Base-by-base conservation (phyloP, 73 alveolate species). In the Urostyla sp. region DNA sequence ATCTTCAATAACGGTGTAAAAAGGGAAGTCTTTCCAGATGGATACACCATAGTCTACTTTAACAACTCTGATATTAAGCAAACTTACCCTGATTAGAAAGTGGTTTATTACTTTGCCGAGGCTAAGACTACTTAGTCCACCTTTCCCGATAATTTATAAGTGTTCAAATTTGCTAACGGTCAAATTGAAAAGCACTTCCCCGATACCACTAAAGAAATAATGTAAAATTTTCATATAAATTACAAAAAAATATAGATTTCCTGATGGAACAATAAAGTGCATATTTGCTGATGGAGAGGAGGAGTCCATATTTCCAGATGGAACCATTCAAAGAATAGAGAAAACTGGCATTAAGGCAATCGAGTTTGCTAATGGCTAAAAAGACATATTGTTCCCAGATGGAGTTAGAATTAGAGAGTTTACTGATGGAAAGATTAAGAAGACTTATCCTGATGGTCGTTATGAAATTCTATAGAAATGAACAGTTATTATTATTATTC, bases 161-260 rank as follows among this genome's bases (percentile, higher is more conserved):
- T 95, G 51, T 86, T 87, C 67, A 84, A 87, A 72, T 46, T 80
- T 28, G 90, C 96, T 61, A 95, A 94, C 79, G 89, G 90, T 20
- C 98, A 97, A 84, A 88, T 95, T 0, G 99, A 97, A 74, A 94
- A 94, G 59, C 99, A 97, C 81, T 94, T 82, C 83, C 91, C 96
- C 2, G 99, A 94, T 81, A 98, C 99, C 27, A 84, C 98, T 8
- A 97, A 95, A 60, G 99, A 97, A 81, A 97, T 97, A 26, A 54
- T 56, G 76, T 59, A 59, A 59, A 40, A 13, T 51, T 0, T n/a
- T 21, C 0, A 20, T 18, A 0, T 21, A 3, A 56, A 16, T n/a
- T 20, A 76, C n/a, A 11, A 10, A 31, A n/a, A 8, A 18, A 13
- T 31, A 7, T 59, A 59, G 76, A 0, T 94, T 94, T 84, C 96